Percentiles rank a stretch among this genome's conserved stretches.
phyloP scores from a whole-genome alignment of 2,329 filamentous ascomycete species.

The Bisporella sp. region DNA sequence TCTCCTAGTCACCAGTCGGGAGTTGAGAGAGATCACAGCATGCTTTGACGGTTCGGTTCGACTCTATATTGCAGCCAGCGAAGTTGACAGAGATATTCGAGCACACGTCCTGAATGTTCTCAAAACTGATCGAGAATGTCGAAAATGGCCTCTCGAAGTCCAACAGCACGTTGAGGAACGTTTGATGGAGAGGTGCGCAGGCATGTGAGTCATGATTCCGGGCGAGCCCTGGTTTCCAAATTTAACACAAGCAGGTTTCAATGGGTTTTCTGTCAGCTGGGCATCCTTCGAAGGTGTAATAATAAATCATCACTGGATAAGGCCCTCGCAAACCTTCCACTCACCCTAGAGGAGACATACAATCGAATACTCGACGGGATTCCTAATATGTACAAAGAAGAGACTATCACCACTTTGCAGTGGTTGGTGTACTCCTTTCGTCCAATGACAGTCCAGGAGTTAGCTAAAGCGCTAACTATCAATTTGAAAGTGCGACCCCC shows the following conservation, averaged over 20 bases:
- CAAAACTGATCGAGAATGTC: too few relatives aligned
- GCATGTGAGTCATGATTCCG: slow-evolving; percentile 19
- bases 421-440: slow-evolving; percentile 21
- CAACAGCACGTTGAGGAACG: too few relatives aligned
- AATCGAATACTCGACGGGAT: slow-evolving; percentile 20
- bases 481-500: too few relatives aligned
- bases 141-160: too few relatives aligned
- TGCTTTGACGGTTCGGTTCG: slow-evolving; percentile 14
- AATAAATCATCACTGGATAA: slow-evolving; percentile 2
- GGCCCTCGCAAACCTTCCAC: slow-evolving; percentile 7
- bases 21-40: slow-evolving; percentile 22
- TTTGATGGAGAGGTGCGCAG: too few relatives aligned
- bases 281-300: slow-evolving; percentile 18
- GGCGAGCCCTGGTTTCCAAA: slow-evolving; percentile 3
- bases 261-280: slow-evolving; percentile 23
- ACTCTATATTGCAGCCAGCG: slow-evolving; percentile 12
- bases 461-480: too few relatives aligned
- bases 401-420: slow-evolving; percentile 20
- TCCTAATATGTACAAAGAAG: slow-evolving; percentile 8
- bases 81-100: too few relatives aligned
- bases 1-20: slow-evolving; percentile 16
- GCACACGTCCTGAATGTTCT: too few relatives aligned
- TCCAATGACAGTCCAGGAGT: slow-evolving; percentile 23
- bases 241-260: slow-evolving; percentile 18
- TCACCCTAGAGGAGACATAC: slow-evolving; percentile 17